Evolutionary conservation across 2,329 filamentous ascomycete genomes (phyloP).

Genomic region (Fonsecaea monophora): DNA sequence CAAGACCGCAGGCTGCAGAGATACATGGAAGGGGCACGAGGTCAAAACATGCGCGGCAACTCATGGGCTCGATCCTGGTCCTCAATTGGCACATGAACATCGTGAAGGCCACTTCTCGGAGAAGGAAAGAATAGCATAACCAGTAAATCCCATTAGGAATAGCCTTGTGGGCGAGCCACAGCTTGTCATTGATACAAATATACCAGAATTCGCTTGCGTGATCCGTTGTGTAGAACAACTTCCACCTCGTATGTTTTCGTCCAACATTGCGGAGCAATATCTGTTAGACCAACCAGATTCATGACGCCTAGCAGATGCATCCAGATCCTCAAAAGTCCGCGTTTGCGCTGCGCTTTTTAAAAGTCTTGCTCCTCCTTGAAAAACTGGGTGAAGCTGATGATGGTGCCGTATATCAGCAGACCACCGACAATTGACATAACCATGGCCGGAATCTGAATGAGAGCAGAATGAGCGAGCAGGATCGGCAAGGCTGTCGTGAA

Average conservation of each 20-base stretch:
- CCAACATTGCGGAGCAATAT: conserved; percentile 21
- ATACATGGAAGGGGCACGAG: neutral
- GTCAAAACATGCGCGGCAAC: neutral
- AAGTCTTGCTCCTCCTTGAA: conserved; percentile 98
- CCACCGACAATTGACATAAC: conserved; percentile 94
- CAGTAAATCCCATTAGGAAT: neutral
- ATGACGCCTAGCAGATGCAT: conserved; percentile 22
- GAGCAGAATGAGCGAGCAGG: conserved; percentile 82
- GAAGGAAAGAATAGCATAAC: neutral
- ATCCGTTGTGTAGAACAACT: conserved; percentile 1
- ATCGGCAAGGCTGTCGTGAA: conserved; percentile 78
- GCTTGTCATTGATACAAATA: conserved; percentile 10
- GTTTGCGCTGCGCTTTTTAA: conserved; percentile 53
- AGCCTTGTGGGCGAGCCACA: neutral
- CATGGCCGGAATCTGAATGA: conserved; percentile 86
- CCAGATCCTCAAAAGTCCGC: conserved; percentile 11
- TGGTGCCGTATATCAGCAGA: conserved; percentile 94
- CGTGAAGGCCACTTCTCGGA: neutral
- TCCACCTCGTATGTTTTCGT: conserved; percentile 10
- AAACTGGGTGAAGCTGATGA: conserved; percentile 97
- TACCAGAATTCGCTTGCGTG: conserved; percentile 11
- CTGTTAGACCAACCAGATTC: conserved; percentile 21
- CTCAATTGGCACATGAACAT: neutral
- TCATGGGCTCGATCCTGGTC: neutral
- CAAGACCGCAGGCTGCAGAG: neutral